phyloP scores from a whole-genome alignment of 768 basidiomycete genomes.

The Tephrocybe sp. region DNA sequence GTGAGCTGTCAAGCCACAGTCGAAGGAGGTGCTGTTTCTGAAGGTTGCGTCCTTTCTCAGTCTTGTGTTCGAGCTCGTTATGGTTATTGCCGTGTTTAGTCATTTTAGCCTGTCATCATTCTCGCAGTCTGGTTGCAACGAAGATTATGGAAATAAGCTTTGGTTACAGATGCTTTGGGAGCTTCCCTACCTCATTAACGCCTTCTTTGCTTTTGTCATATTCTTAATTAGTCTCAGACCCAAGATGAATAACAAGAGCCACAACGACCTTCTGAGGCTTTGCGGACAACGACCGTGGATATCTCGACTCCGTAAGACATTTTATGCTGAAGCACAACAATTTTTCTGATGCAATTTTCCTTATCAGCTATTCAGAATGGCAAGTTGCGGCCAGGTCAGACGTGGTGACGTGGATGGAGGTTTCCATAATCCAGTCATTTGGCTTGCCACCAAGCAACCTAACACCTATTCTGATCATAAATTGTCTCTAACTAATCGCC shows the following conservation, averaged over 20 bases:
- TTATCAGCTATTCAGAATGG: too few relatives aligned
- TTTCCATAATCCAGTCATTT: background rate
- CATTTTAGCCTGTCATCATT: background rate
- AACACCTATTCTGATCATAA: background rate
- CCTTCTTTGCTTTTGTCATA: background rate
- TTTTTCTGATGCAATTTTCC: too few relatives aligned
- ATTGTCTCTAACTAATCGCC: background rate
- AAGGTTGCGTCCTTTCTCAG: background rate
- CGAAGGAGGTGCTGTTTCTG: background rate
- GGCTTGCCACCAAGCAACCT: background rate
- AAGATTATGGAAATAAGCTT: background rate
- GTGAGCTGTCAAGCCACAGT: too few relatives aligned
- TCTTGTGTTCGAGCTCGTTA: background rate
- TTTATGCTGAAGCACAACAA: too few relatives aligned
- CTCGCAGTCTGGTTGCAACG: slow-evolving; percentile 9
- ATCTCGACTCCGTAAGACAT: too few relatives aligned
- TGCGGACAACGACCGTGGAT: too few relatives aligned
- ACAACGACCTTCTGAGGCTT: too few relatives aligned
- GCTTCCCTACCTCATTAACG: slow-evolving; percentile 1
- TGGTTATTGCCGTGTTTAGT: too few relatives aligned
- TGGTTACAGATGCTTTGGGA: slow-evolving; percentile 9
- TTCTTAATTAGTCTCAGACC: too few relatives aligned
- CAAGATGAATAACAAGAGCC: too few relatives aligned
- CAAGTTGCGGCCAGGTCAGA: background rate
- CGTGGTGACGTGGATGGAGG: background rate